Evolutionary conservation across 495 filamentous ascomycete species (phyloP).

Genomic region (Hypoxylon perforatum): DNA sequence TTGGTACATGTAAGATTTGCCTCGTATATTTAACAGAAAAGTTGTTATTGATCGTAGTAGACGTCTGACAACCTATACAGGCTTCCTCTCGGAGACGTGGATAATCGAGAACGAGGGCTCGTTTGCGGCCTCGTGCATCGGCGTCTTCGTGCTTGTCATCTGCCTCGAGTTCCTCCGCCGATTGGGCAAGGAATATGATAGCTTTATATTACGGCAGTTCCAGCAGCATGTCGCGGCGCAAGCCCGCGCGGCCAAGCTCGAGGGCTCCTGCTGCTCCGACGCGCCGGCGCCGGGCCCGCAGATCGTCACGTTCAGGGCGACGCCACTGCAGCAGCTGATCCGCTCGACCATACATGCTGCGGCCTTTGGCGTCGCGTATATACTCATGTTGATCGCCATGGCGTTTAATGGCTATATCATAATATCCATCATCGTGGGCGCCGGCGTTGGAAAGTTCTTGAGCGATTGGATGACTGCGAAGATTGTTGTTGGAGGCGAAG

Average conservation of each 20-base stretch:
- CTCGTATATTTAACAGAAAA: background rate
- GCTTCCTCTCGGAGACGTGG: slow-evolving; percentile 62
- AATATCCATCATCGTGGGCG: slow-evolving; percentile 66
- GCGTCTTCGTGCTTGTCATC: slow-evolving; percentile 65
- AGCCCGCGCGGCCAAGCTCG: slow-evolving; percentile 30
- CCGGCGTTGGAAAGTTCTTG: slow-evolving; percentile 58
- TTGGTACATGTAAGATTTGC: slow-evolving; percentile 56
- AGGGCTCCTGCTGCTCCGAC: slow-evolving; percentile 28
- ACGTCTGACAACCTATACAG: slow-evolving; percentile 33
- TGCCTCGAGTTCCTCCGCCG: slow-evolving; percentile 63
- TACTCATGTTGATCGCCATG: slow-evolving; percentile 69
- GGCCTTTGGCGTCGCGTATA: slow-evolving; percentile 65
- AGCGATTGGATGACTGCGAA: slow-evolving; percentile 54
- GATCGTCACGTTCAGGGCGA: slow-evolving; percentile 56
- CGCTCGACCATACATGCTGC: slow-evolving; percentile 60
- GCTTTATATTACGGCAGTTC: slow-evolving; percentile 53
- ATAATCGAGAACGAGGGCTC: slow-evolving; percentile 56
- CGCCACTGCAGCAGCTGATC: slow-evolving; percentile 59
- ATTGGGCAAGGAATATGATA: slow-evolving; percentile 65
- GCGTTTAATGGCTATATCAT: slow-evolving; percentile 68
- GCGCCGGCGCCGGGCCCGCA: slow-evolving; percentile 26
- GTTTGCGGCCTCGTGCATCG: slow-evolving; percentile 69
- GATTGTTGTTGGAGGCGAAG: slow-evolving; percentile 31
- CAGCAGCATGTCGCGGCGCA: slow-evolving; percentile 48
- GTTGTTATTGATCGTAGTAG: background rate